These are phyloP conservation scores for Leishmania braziliensis DNA, from an alignment of 208 protist genomes.

Conservation along the genomic window DNA sequence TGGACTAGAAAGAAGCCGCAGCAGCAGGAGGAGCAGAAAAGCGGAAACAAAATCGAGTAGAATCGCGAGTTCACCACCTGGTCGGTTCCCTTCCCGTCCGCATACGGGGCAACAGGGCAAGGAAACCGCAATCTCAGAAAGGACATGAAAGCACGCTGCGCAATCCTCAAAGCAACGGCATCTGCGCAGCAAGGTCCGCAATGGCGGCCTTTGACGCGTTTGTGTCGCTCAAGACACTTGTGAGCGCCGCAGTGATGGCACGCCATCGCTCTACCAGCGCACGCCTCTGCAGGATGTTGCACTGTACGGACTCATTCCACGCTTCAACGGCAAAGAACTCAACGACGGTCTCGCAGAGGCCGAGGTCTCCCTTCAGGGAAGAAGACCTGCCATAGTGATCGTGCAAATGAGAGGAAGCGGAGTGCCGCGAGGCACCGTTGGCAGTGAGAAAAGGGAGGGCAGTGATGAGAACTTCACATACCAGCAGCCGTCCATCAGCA, in stretches of 20 bases:
- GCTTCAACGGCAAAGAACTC: slow-evolving; percentile 83
- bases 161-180: slow-evolving; percentile 40
- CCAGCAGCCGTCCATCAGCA: not conserved
- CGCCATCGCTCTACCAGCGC: slow-evolving; percentile 30
- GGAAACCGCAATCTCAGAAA: not conserved
- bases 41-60: not conserved
- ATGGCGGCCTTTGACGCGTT: slow-evolving; percentile 35
- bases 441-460: slow-evolving; percentile 5
- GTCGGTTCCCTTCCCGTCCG: not conserved
- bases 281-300: slow-evolving; percentile 32
- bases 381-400: not conserved
- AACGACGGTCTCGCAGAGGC: slow-evolving; percentile 28
- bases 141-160: too few relatives aligned
- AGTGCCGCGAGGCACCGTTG: not conserved
- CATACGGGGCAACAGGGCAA: not conserved
- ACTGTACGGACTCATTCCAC: slow-evolving; percentile 67
- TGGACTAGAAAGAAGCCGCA: not conserved
- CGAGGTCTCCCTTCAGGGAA: not conserved
- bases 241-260: slow-evolving; percentile 19
- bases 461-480: not conserved
- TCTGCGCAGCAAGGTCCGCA: slow-evolving; percentile 31
- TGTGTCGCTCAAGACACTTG: slow-evolving; percentile 16
- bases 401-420: not conserved
- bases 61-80: not conserved
- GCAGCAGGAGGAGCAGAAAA: not conserved